These are phyloP conservation scores for Claviceps capensis DNA, from an alignment of 2,329 filamentous ascomycete species.

Conservation along the genomic window DNA sequence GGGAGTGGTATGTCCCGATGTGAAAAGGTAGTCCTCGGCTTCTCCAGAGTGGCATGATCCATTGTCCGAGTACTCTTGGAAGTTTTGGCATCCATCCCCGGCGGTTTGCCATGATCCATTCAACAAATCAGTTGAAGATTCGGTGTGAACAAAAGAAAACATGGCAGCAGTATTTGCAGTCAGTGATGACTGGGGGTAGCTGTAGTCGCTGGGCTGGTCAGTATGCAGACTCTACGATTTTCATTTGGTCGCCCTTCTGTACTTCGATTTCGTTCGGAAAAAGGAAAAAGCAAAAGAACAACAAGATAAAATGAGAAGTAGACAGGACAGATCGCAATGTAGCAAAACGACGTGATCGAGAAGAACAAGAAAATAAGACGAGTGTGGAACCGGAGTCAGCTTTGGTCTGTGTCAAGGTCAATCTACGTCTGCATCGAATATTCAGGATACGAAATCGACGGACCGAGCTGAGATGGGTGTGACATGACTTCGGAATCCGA, in stretches of 20 bases:
- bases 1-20: slow-evolving; percentile 41
- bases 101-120: slow-evolving; percentile 41
- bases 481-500: neutral
- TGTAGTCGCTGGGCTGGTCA: slow-evolving; percentile 45
- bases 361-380: slow-evolving; percentile 9
- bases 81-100: slow-evolving; percentile 48
- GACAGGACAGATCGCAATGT: neutral
- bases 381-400: slow-evolving; percentile 34
- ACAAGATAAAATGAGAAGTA: slow-evolving; percentile 8
- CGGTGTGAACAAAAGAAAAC: slow-evolving; percentile 47
- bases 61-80: slow-evolving; percentile 37
- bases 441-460: slow-evolving; percentile 11
- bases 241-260: neutral
- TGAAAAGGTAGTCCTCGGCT: slow-evolving; percentile 39
- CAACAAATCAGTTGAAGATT: slow-evolving; percentile 42
- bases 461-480: slow-evolving; percentile 11
- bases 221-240: slow-evolving; percentile 34
- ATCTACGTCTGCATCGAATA: slow-evolving; percentile 9
- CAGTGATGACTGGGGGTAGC: slow-evolving; percentile 38
- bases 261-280: slow-evolving; percentile 2
- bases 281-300: neutral
- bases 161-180: slow-evolving; percentile 34
- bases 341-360: slow-evolving; percentile 3
- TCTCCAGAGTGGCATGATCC: slow-evolving; percentile 38
- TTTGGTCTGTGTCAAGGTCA: slow-evolving; percentile 33